phyloP scores from a whole-genome alignment of 805 yeast species.

The Torulaspora delbrueckii region DNA sequence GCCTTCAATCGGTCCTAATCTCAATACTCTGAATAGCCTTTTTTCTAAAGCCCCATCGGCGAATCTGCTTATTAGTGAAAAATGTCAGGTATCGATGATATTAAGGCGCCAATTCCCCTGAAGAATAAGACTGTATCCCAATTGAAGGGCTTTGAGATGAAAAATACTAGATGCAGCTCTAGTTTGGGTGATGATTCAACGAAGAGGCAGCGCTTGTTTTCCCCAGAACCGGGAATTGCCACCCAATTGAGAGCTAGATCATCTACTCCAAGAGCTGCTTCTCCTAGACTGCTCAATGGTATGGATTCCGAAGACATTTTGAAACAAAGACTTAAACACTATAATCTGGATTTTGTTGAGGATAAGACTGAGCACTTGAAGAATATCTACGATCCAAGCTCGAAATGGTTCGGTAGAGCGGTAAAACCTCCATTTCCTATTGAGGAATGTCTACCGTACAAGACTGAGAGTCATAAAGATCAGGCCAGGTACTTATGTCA shows the following conservation, averaged over 20 bases:
- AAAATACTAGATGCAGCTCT: conserved; percentile 19
- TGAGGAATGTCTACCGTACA: conserved; percentile 59
- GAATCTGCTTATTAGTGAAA: conserved; percentile 1
- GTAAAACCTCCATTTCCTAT: conserved; percentile 34
- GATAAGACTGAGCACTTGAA: conserved; percentile 34
- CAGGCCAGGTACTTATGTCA: conserved; percentile 71
- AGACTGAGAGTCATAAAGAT: conserved; percentile 60
- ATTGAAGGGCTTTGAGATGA: conserved; percentile 17
- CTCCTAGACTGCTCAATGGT: conserved; percentile 21
- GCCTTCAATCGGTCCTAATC: not conserved
- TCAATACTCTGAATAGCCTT: not conserved
- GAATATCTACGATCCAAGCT: conserved; percentile 32
- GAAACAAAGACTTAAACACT: conserved; percentile 36
- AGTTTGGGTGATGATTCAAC: conserved; percentile 16
- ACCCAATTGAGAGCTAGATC: conserved; percentile 16
- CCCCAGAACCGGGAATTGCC: conserved; percentile 7
- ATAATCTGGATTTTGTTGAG: conserved; percentile 50
- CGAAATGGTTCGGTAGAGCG: conserved; percentile 39
- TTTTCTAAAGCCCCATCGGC: conserved; percentile 4
- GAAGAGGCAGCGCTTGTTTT: conserved; percentile 16
- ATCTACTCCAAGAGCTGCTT: conserved; percentile 23
- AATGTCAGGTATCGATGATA: conserved; percentile 12
- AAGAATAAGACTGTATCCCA: conserved; percentile 19
- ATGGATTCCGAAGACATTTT: conserved; percentile 24
- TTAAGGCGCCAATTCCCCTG: conserved; percentile 29